Percentiles rank a stretch among this genome's conserved stretches.
Conservation (phyloP, 169 alveolate genomes). For the Plasmodium cynomolgi region DNA sequence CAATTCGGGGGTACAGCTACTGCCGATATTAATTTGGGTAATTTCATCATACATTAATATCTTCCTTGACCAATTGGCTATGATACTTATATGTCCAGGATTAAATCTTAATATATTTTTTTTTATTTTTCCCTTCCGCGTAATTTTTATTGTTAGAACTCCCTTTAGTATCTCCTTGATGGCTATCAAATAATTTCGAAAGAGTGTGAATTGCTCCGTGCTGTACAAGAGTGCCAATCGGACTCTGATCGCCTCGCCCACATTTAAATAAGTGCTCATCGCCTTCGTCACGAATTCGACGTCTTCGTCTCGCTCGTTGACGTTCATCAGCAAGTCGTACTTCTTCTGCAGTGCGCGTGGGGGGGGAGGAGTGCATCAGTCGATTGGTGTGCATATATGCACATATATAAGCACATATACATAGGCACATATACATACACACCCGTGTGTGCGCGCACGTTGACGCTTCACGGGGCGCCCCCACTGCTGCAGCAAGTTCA, state of each 20-base stretch:
- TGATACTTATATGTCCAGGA: constrained; percentile 4
- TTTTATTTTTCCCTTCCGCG: constrained; percentile 25
- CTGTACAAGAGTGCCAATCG: constrained; percentile 37
- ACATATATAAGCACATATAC: background rate
- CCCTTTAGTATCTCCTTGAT: constrained; percentile 18
- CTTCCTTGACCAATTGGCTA: constrained; percentile 50
- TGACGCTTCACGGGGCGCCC: background rate
- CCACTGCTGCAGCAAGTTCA: background rate
- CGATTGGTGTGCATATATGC: background rate
- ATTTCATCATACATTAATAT: constrained; percentile 58
- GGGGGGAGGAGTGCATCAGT: background rate
- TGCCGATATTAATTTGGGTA: constrained; percentile 43
- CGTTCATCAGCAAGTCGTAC: constrained; percentile 19
- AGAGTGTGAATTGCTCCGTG: constrained; percentile 21
- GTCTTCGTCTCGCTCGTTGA: constrained; percentile 21
- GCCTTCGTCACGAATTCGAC: constrained; percentile 5
- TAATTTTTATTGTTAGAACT: constrained; percentile 17
- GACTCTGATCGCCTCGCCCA: constrained; percentile 7
- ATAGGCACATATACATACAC: background rate
- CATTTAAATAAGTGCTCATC: constrained; percentile 4
- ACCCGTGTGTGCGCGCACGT: background rate
- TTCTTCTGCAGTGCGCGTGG: background rate
- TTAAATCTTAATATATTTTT: constrained; percentile 14
- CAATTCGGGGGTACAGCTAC: constrained; percentile 41
- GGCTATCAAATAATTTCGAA: constrained; percentile 41